These are phyloP conservation scores for Sarcomyxa edulis DNA, from an alignment of 768 basidiomycete genomes.

Conservation along the genomic window DNA sequence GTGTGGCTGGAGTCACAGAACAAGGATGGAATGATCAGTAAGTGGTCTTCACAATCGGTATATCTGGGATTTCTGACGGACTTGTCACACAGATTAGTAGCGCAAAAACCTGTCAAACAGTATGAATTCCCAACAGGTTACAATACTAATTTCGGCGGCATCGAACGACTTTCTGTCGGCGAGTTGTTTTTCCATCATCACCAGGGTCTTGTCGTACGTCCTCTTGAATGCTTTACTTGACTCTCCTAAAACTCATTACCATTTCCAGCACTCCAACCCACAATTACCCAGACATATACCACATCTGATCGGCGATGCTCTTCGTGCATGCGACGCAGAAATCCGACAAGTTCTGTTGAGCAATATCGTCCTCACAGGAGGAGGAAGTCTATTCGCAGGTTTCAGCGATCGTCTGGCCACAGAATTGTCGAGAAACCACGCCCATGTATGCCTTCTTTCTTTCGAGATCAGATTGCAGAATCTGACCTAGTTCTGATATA, in stretches of 20 bases:
- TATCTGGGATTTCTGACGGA: not conserved
- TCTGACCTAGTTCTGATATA: constrained; percentile 19
- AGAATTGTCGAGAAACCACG: constrained; percentile 72
- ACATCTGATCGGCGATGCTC: constrained; percentile 67
- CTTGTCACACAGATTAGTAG: constrained; percentile 27
- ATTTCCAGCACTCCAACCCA: constrained; percentile 45
- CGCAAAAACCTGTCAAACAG: constrained; percentile 49
- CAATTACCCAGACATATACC: constrained; percentile 74
- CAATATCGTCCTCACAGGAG: constrained; percentile 95
- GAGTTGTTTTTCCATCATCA: constrained; percentile 87
- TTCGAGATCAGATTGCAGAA: not conserved
- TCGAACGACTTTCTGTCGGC: constrained; percentile 77
- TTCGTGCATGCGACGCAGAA: constrained; percentile 87
- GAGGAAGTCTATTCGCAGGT: constrained; percentile 82
- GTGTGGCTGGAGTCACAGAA: constrained; percentile 79
- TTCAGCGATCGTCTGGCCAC: constrained; percentile 76
- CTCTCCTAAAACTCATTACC: not conserved
- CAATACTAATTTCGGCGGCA: constrained; percentile 75
- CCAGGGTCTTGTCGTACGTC: constrained; percentile 44
- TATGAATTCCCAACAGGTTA: constrained; percentile 98
- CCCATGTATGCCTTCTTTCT: constrained; percentile 54
- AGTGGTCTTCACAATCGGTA: constrained; percentile 16
- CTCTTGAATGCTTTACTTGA: constrained; percentile 1
- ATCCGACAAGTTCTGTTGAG: constrained; percentile 84
- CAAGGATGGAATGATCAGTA: constrained; percentile 89